These are phyloP conservation scores for Thinopyrum elongatum DNA, from an alignment of 176 grass and related monocot species.

Conservation along the genomic window DNA sequence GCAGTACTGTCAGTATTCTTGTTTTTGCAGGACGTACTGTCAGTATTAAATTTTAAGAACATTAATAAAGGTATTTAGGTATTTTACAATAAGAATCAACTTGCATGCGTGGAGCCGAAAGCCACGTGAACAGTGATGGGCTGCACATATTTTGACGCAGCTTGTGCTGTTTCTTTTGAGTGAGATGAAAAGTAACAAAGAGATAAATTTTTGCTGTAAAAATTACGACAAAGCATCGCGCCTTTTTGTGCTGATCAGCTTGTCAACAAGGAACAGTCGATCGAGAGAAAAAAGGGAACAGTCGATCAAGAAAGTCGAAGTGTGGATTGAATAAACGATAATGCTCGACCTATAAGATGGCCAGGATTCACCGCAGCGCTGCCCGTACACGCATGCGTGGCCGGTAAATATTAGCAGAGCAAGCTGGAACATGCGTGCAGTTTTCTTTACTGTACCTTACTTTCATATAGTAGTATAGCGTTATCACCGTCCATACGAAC, in stretches of 20 bases:
- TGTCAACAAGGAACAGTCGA: neutral
- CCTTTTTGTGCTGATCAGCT: neutral
- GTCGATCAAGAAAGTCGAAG: neutral
- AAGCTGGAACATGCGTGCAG: neutral
- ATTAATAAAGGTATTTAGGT: neutral
- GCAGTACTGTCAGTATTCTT: neutral
- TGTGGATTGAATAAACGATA: neutral
- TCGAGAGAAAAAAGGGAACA: neutral
- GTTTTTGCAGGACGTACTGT: too few relatives aligned
- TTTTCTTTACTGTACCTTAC: too few relatives aligned
- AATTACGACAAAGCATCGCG: neutral
- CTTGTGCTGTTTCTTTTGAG: neutral
- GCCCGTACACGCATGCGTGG: neutral
- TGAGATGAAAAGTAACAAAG: neutral
- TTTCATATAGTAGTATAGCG: too few relatives aligned
- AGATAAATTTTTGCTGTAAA: neutral
- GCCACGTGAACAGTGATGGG: neutral
- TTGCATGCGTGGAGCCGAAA: neutral
- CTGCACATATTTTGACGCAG: too few relatives aligned
- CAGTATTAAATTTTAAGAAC: neutral
- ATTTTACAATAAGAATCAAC: neutral
- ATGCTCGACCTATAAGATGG: neutral
- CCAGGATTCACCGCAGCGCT: neutral
- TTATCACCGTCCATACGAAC: too few relatives aligned
- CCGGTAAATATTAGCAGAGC: neutral